phyloP scores from a whole-genome alignment of 2,329 filamentous ascomycete genomes.

The Fusarium veterinarium region DNA sequence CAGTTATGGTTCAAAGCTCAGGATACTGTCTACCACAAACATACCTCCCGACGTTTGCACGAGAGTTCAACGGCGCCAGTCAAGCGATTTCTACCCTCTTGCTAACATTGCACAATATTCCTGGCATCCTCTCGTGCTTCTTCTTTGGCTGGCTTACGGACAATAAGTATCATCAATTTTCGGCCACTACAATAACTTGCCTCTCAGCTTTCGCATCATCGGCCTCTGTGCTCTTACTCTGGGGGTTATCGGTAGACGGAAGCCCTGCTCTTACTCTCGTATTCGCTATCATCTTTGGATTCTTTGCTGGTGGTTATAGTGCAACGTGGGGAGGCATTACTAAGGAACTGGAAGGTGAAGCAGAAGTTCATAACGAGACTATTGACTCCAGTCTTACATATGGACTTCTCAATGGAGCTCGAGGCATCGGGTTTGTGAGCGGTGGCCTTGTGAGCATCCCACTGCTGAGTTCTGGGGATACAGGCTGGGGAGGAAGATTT shows the following conservation, averaged over 20 bases:
- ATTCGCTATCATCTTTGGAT: background rate
- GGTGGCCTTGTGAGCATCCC: background rate
- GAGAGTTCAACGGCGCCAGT: background rate
- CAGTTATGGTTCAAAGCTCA: background rate
- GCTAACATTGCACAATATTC: background rate
- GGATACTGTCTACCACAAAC: background rate
- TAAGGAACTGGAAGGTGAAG: background rate
- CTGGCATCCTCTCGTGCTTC: background rate
- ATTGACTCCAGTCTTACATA: background rate
- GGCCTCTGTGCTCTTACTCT: background rate
- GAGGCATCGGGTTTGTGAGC: background rate
- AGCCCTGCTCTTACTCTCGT: background rate
- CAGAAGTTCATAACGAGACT: background rate
- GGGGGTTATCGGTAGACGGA: background rate
- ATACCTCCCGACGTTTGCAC: background rate
- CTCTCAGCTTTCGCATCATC: background rate
- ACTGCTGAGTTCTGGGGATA: background rate
- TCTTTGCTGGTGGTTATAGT: background rate
- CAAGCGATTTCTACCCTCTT: background rate
- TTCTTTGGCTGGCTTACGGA: conserved; percentile 5
- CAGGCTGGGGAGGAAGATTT: background rate
- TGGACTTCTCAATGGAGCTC: background rate
- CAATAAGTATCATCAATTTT: background rate
- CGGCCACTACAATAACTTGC: background rate
- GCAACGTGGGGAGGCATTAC: background rate